Evolutionary conservation across 129 eudicot genomes (phyloP), one percentile per base, ranked within the genome.

Genomic region (Deinandra increscens): DNA sequence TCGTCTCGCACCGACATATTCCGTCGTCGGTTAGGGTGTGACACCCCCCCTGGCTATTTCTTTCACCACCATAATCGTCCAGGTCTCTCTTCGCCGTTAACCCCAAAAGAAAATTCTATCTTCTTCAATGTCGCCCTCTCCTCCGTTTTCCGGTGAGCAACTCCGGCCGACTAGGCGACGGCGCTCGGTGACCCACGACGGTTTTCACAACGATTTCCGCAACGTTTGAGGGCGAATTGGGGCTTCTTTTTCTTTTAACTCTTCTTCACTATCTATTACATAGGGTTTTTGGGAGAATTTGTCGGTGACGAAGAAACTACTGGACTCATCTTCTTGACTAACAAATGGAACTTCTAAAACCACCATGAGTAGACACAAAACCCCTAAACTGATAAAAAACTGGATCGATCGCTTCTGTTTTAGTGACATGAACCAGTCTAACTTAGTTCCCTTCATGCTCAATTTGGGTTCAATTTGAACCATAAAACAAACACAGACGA

Each of bases 321-420:
- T 42, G 4, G 51, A 64, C 38, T 72, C 61, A 1, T 62, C 76
- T 11, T 82, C 97, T 58, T 82, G 83, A 58, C 83, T 69, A 67
- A 92, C 91, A 62, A 92, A 84, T 1, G 98, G 98, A 37, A 84
- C 77, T 75, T 89, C 96, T 69, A 89, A 73, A 73, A 81, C 78
- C 8, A 92, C 83, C 77, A 78, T 69, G 4, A 92, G 26, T 7
- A 92, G 59, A 73, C 84, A 92, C 22, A 87, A 56, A 69, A 92
- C 13, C 29, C 82, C 98, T 14, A 89, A 14, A 19, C 69, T 44
- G 9, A 80, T 80, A 53, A 92, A 63, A 62, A 80, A 58, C 81
- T 80, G 89, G 49, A 86, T 55, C 76, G 91, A 89, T 81, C 95
- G 72, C 43, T 80, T 79, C 49, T 88, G 82, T 46, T 77, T 84